phyloP scores from a whole-genome alignment of 257 asterid species.

The Solanum lycopersicoides region DNA sequence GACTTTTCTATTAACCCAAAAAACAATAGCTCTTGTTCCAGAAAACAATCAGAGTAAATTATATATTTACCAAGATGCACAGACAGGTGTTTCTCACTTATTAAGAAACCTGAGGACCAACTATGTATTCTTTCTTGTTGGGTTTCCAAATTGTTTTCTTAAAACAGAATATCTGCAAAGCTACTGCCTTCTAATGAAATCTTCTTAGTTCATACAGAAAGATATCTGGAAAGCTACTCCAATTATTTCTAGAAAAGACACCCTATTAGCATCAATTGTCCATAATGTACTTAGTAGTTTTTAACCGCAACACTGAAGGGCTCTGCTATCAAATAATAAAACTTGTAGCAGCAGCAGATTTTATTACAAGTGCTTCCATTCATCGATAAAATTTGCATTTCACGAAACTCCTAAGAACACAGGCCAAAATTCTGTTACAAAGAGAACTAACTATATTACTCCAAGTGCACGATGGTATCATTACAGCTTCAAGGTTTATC shows the following conservation, averaged over 20 bases:
- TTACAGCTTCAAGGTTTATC: background rate
- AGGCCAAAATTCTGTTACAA: background rate
- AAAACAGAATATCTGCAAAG: background rate
- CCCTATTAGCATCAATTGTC: background rate
- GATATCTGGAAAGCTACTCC: background rate
- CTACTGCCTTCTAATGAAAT: background rate
- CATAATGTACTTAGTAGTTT: background rate
- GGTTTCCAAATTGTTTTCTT: background rate
- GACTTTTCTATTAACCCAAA: background rate
- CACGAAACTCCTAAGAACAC: background rate
- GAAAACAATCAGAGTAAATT: background rate
- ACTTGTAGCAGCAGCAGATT: background rate
- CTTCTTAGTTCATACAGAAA: background rate
- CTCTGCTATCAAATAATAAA: background rate
- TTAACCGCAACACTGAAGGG: background rate
- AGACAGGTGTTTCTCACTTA: background rate
- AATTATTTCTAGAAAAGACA: background rate
- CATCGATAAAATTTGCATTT: background rate
- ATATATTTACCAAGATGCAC: background rate
- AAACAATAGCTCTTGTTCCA: background rate
- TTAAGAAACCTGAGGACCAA: background rate
- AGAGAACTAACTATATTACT: background rate
- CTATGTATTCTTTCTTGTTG: background rate
- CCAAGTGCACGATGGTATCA: background rate
- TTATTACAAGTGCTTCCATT: background rate